A percentile compares a stretch with the other conserved stretches of the same genome.
Evolutionary conservation across 768 basidiomycete genomes (phyloP).

Genomic region (Gautieria morchelliformis): DNA sequence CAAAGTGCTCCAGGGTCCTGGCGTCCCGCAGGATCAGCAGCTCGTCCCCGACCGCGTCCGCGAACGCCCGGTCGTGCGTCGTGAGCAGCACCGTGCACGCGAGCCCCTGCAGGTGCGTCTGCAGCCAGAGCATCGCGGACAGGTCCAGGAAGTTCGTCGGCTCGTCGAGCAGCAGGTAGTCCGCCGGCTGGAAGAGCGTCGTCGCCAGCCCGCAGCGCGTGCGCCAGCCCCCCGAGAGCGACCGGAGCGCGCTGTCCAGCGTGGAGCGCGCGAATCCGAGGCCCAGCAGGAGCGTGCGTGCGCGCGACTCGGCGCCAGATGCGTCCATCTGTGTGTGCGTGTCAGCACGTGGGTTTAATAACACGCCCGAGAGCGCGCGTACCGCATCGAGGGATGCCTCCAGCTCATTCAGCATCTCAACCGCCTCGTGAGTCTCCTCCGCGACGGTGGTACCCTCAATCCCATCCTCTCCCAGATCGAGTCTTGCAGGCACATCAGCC

Average conservation of each 20-base stretch:
- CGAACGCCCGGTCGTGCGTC: constrained; percentile 57
- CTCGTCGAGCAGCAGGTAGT: constrained; percentile 54
- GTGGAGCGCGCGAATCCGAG: no score
- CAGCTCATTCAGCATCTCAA: constrained; percentile 16
- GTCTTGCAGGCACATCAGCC: background rate
- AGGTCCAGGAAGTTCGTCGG: constrained; percentile 38
- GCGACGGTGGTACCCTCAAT: background rate
- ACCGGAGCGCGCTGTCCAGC: constrained; percentile 26
- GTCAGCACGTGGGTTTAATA: no score
- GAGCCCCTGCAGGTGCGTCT: constrained; percentile 35
- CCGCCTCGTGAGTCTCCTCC: constrained; percentile 12
- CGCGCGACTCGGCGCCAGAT: constrained; percentile 22
- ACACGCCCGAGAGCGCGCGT: background rate
- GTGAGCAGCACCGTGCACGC: constrained; percentile 41
- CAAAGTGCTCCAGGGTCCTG: constrained; percentile 41
- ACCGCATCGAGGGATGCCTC: constrained; percentile 20
- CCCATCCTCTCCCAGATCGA: background rate
- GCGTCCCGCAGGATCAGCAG: constrained; percentile 46
- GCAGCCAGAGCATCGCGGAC: constrained; percentile 42
- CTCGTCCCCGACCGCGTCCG: constrained; percentile 50
- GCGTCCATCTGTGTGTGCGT: constrained; percentile 17
- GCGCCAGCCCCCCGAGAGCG: constrained; percentile 58
- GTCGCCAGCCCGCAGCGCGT: constrained; percentile 50
- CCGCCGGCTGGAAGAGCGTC: constrained; percentile 44
- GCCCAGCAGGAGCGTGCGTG: no score